These are phyloP conservation scores for Hyaloscypha finlandica DNA, from an alignment of 495 filamentous ascomycete species.

Conservation along the genomic window DNA sequence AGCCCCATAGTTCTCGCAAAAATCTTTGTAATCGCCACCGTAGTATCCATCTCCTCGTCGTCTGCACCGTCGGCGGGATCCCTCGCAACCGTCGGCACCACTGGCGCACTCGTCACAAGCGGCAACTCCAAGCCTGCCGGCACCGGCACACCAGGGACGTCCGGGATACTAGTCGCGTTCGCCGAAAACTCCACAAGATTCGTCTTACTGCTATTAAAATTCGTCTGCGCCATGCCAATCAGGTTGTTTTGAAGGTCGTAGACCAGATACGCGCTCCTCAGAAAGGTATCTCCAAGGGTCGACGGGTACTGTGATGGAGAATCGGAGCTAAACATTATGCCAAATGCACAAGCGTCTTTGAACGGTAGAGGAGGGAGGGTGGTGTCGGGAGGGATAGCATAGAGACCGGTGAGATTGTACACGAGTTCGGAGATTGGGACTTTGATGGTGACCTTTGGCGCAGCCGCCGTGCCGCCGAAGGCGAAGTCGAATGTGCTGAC, in stretches of 20 bases:
- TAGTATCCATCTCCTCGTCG: no score
- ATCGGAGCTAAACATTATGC: not conserved
- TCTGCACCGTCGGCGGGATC: no score
- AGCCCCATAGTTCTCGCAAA: no score
- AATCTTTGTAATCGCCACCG: no score
- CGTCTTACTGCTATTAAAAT: conserved; percentile 71
- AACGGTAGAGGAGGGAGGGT: not conserved
- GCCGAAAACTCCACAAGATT: conserved; percentile 47
- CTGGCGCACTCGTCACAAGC: no score
- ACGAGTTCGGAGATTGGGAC: conserved; percentile 2
- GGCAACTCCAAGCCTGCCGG: no score
- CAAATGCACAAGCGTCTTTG: not conserved
- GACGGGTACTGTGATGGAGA: conserved; percentile 44
- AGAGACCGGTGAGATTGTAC: not conserved
- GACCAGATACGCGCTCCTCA: conserved; percentile 91
- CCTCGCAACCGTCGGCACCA: no score
- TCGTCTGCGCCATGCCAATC: conserved; percentile 81
- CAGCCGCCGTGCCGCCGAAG: not conserved
- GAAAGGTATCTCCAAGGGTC: conserved; percentile 84
- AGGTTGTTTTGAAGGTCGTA: conserved; percentile 88
- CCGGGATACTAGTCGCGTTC: no score
- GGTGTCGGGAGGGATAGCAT: not conserved
- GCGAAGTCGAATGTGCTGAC: not conserved
- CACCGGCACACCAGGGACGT: no score
- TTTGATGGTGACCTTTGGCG: not conserved